A percentile compares a stretch with the other conserved stretches of the same genome.
phyloP scores from a whole-genome alignment of 2,329 filamentous ascomycete species.

The Trichoderma sp. region DNA sequence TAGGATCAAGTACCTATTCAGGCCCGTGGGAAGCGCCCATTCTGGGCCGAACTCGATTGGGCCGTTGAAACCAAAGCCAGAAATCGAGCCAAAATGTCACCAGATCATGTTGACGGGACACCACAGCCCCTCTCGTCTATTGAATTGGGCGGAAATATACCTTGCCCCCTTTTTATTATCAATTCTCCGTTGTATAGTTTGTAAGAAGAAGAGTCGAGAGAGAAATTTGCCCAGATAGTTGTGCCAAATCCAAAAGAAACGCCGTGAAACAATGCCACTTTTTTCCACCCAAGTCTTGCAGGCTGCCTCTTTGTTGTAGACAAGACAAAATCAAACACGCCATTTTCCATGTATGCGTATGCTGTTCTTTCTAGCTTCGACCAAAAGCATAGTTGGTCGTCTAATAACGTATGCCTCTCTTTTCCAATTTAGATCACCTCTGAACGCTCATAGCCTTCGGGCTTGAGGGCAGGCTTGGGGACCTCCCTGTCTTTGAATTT shows the following conservation, averaged over 20 bases:
- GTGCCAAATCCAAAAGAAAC: background rate
- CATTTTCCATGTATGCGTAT: background rate
- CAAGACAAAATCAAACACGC: background rate
- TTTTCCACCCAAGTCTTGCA: background rate
- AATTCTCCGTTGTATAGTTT: background rate
- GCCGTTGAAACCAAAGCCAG: no score
- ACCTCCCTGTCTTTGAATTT: conserved; percentile 68
- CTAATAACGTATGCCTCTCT: background rate
- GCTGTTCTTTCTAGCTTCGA: background rate
- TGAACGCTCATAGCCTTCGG: conserved; percentile 76
- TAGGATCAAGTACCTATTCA: no score
- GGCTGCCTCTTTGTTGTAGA: background rate
- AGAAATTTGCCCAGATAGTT: background rate
- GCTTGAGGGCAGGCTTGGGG: conserved; percentile 65
- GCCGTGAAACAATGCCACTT: background rate
- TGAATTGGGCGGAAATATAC: background rate
- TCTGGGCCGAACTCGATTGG: no score
- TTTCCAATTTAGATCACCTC: conserved; percentile 63
- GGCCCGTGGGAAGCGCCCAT: no score
- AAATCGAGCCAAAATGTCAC: background rate
- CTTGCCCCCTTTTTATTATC: background rate
- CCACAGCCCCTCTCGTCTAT: background rate
- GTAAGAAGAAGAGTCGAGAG: conserved; percentile 13
- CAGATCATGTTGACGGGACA: background rate
- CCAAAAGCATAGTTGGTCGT: background rate